Conservation (phyloP, 352 stramenopile species). For the Halophytophthora polymorphica region DNA sequence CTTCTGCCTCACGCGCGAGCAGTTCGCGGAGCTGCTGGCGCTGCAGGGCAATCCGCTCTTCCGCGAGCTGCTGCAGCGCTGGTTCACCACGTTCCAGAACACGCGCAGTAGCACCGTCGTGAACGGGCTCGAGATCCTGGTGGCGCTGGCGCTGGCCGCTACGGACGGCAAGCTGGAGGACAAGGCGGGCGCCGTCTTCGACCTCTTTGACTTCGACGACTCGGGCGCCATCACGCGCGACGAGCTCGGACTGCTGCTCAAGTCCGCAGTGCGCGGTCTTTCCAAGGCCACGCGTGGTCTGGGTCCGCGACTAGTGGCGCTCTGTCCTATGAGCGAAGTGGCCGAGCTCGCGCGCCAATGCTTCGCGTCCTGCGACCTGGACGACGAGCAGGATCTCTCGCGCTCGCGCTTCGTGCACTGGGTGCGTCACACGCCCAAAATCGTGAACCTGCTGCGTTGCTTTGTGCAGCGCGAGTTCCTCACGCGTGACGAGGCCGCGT, state of each 20-base stretch:
- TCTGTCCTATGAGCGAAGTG: constrained; percentile 66
- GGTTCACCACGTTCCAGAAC: constrained; percentile 73
- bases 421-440: constrained; percentile 69
- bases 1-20: constrained; percentile 58
- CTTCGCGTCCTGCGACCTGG: constrained; percentile 60
- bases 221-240: constrained; percentile 67
- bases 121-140: constrained; percentile 69
- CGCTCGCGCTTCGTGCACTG: constrained; percentile 51
- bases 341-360: constrained; percentile 56
- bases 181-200: constrained; percentile 61
- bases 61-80: constrained; percentile 41
- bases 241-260: constrained; percentile 72
- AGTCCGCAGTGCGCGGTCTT: constrained; percentile 60
- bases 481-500: constrained; percentile 47
- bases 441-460: constrained; percentile 65
- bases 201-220: constrained; percentile 76
- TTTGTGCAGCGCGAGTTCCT: constrained; percentile 70
- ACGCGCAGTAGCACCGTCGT: constrained; percentile 54
- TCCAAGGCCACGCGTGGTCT: constrained; percentile 66
- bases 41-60: constrained; percentile 62
- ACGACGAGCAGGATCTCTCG: constrained; percentile 62
- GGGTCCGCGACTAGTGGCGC: constrained; percentile 41
- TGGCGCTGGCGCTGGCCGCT: constrained; percentile 47
- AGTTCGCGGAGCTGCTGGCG: constrained; percentile 66
- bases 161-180: constrained; percentile 53